Evolutionary conservation across 192 early-diverging fungal species (phyloP), one percentile per base, ranked within the genome.

Genomic region (Coemansia sp.): DNA sequence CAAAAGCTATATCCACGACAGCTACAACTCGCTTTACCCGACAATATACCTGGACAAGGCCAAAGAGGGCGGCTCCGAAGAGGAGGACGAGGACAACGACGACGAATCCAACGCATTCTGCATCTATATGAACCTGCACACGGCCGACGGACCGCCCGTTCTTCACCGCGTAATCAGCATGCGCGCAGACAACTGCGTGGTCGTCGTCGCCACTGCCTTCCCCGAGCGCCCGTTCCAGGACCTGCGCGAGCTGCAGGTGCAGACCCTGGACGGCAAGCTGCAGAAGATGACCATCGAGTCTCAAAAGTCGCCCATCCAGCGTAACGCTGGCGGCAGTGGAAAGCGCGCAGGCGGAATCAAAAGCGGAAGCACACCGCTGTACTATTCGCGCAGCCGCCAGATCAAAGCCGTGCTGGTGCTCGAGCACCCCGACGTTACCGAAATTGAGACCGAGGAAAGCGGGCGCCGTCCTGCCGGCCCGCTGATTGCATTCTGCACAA

Each of bases 201-300:
- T 77, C 22, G 64, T 67, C 1, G 48, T 77, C 0, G 56, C 24
- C 0, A 53, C 69, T 30, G 73, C 60, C 12, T 77, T 70, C n/a
- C 73, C 67, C 28, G 73, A 77, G 30, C 11, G 57, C n/a, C 73
- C 73, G 10, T 67, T 60, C 40, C 64, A 42, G 8, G 53, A 40
- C 35, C 49, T 54, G 10, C 56, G 65, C 19, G 64, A 70, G 46
- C 64, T 77, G 7, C 49, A 77, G 57, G 73, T 77, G 33, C 73
- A 77, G 46, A 70, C 65, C 60, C 67, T 77, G 3, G 67, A 77
- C 35, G 67, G 73, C n/a, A 62, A 67, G 1, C 69, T 77, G 64
- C 58, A 70, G 19, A 35, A 45, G 22, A 47, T 27, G 25, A 44
- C 32, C 14, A 52, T 52, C 5, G 16, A 45, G 0, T 45, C 24